phyloP scores from a whole-genome alignment of 1,139 yeast species.

The Barnettozyma hawaiiensis region DNA sequence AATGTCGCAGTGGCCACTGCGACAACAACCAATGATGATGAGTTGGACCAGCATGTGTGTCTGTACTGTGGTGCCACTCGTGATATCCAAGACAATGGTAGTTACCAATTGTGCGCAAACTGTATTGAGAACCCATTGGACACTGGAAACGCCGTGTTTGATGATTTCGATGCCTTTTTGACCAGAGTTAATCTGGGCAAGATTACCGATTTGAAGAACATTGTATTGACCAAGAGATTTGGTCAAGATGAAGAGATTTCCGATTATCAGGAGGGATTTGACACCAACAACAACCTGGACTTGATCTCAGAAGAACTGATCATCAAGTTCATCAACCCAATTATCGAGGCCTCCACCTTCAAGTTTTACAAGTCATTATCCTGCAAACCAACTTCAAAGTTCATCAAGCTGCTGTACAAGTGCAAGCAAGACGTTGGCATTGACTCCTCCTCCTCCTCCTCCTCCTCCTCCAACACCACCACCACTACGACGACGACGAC shows the following conservation, averaged over 20 bases:
- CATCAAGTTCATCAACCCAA: slow-evolving; percentile 14
- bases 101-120: slow-evolving; percentile 23
- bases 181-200: slow-evolving; percentile 15
- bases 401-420: slow-evolving; percentile 22
- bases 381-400: slow-evolving; percentile 20
- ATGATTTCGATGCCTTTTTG: slow-evolving; percentile 20
- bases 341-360: slow-evolving; percentile 21
- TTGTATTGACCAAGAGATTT: slow-evolving; percentile 19
- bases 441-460: no score
- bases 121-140: slow-evolving; percentile 23
- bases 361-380: slow-evolving; percentile 22
- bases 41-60: slow-evolving; percentile 10
- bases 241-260: slow-evolving; percentile 12
- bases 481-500: no score
- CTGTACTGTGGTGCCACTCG: slow-evolving; percentile 22
- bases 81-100: slow-evolving; percentile 23
- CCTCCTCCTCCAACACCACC: slow-evolving; percentile 19
- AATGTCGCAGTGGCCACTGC: neutral
- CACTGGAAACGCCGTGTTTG: slow-evolving; percentile 20
- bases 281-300: slow-evolving; percentile 14
- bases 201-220: slow-evolving; percentile 15
- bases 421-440: slow-evolving; percentile 25
- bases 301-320: slow-evolving; percentile 13
- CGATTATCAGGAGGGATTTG: slow-evolving; percentile 9
- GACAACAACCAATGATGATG: slow-evolving; percentile 6